phyloP scores from a whole-genome alignment of 2,329 filamentous ascomycete genomes.

The Karstenula rhodostoma region DNA sequence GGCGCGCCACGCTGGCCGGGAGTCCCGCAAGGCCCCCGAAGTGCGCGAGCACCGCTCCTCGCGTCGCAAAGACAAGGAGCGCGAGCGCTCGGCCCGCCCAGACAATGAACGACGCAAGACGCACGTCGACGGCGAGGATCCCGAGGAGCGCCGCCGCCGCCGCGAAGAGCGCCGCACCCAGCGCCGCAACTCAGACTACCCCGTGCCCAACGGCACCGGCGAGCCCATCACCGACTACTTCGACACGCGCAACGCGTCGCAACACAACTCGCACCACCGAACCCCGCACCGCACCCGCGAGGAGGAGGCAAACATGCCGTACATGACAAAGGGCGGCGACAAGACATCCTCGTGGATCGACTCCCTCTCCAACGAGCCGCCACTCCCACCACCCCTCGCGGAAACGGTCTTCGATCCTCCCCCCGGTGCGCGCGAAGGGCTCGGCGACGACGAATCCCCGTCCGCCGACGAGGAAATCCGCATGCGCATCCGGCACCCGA shows the following conservation, averaged over 20 bases:
- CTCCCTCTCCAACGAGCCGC: conserved; percentile 55
- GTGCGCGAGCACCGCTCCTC: conserved; percentile 47
- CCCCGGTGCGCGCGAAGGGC: conserved; percentile 34
- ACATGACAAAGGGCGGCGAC: conserved; percentile 51
- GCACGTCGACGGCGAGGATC: conserved; percentile 45
- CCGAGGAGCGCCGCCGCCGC: conserved; percentile 48
- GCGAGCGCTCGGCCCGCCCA: conserved; percentile 38
- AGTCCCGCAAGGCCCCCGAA: conserved; percentile 41
- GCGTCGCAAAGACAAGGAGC: conserved; percentile 46
- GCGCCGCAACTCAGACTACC: conserved; percentile 49
- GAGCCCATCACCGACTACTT: conserved; percentile 55
- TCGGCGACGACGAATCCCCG: conserved; percentile 44
- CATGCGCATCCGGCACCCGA: conserved; percentile 38
- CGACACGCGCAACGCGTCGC: conserved; percentile 51
- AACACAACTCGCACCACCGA: conserved; percentile 36
- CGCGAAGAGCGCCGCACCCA: conserved; percentile 54
- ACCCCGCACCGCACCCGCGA: conserved; percentile 37
- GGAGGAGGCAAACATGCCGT: conserved; percentile 39
- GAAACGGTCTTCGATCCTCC: conserved; percentile 57
- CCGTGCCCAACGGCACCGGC: conserved; percentile 42
- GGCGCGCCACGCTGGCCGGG: conserved; percentile 41
- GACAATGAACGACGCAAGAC: conserved; percentile 45
- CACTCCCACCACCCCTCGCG: conserved; percentile 54
- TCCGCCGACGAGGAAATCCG: conserved; percentile 51
- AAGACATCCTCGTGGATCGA: conserved; percentile 61